Percentiles rank a stretch among this genome's conserved stretches.
phyloP scores from a whole-genome alignment of 1,284 basidiomycete species.

The Laetiporus sulphureus region DNA sequence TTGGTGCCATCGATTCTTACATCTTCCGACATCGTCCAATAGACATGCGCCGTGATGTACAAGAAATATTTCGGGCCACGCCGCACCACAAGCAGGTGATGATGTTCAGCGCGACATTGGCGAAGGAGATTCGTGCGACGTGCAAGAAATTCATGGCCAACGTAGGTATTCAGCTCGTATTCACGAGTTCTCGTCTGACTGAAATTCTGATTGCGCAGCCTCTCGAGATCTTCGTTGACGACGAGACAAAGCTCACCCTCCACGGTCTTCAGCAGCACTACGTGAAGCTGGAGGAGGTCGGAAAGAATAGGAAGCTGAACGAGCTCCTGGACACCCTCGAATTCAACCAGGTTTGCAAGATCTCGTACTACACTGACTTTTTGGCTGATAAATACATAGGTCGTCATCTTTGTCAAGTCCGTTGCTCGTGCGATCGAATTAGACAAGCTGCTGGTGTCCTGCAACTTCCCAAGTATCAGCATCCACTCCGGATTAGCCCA shows the following conservation, averaged over 20 bases:
- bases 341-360: conserved; percentile 84
- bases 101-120: conserved; percentile 99
- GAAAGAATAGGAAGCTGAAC: conserved; percentile 98
- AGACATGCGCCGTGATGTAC: conserved; percentile 99
- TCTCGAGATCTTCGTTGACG: conserved; percentile 98
- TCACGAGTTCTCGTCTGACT: conserved; percentile 1
- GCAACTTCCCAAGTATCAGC: conserved; percentile 97
- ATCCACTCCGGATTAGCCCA: conserved; percentile 95
- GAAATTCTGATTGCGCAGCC: conserved; percentile 50
- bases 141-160: conserved; percentile 99
- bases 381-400: conserved; percentile 46
- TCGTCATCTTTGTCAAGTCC: conserved; percentile 99
- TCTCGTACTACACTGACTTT: background rate
- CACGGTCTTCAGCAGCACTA: conserved; percentile 99
- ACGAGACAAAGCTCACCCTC: conserved; percentile 97
- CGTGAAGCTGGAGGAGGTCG: conserved; percentile 91
- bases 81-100: conserved; percentile 99
- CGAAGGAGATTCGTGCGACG: conserved; percentile 94
- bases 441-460: conserved; percentile 93
- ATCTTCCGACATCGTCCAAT: conserved; percentile 46
- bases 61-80: conserved; percentile 99
- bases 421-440: conserved; percentile 95
- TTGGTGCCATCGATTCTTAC: conserved; percentile 49
- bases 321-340: conserved; percentile 94
- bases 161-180: conserved; percentile 44